A percentile compares a stretch with the other conserved stretches of the same genome.
These are phyloP conservation scores for Backusella mclennaniae DNA, from an alignment of 192 early-diverging fungal species.

Conservation along the genomic window DNA sequence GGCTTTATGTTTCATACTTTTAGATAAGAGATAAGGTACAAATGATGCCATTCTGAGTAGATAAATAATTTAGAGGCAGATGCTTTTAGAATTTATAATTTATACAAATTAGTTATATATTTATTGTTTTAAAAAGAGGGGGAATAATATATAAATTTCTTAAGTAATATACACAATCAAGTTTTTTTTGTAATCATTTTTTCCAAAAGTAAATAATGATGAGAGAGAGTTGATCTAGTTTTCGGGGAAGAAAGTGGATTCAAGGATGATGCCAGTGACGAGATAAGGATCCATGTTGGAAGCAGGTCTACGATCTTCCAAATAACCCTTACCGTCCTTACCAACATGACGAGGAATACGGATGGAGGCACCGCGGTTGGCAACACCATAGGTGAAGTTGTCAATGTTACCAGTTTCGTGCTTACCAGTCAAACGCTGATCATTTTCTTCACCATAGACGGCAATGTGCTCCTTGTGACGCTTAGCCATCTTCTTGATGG, in stretches of 20 bases:
- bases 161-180: neutral
- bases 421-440: conserved; percentile 50
- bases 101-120: conserved; percentile 6
- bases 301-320: conserved; percentile 56
- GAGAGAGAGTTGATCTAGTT: neutral
- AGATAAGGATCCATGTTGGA: conserved; percentile 58
- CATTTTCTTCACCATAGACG: conserved; percentile 59
- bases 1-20: too few relatives aligned
- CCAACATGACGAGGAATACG: conserved; percentile 57
- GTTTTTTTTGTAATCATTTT: neutral
- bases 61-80: too few relatives aligned
- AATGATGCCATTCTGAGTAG: too few relatives aligned
- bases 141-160: neutral
- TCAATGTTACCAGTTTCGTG: conserved; percentile 56
- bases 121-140: neutral
- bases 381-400: conserved; percentile 50
- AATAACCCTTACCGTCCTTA: conserved; percentile 50
- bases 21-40: neutral
- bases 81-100: neutral
- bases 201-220: neutral
- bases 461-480: conserved; percentile 51
- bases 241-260: conserved; percentile 35
- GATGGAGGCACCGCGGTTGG: conserved; percentile 57
- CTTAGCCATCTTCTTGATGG: conserved; percentile 48
- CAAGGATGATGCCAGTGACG: conserved; percentile 49